Percentiles rank a stretch among this genome's conserved stretches.
These are phyloP conservation scores for Cladophialophora psammophila DNA, from an alignment of 2,329 filamentous ascomycete genomes.

Conservation along the genomic window DNA sequence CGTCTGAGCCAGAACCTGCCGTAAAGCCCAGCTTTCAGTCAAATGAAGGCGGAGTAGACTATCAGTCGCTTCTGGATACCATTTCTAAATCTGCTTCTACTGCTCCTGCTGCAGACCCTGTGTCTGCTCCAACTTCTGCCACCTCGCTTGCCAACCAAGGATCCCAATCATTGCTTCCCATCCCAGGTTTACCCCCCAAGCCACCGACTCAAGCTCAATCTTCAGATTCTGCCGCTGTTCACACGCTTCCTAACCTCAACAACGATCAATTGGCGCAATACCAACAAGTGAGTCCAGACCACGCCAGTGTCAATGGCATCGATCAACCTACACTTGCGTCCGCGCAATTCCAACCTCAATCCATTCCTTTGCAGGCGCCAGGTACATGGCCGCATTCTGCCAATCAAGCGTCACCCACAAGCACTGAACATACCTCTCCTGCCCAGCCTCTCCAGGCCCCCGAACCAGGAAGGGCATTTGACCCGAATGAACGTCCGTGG, in stretches of 20 bases:
- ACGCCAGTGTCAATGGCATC: slow-evolving; percentile 19
- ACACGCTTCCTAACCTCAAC: slow-evolving; percentile 25
- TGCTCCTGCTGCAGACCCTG: slow-evolving; percentile 42
- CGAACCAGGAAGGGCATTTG: slow-evolving; percentile 31
- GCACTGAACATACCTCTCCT: slow-evolving; percentile 10
- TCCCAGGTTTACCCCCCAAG: slow-evolving; percentile 53
- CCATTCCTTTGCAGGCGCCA: slow-evolving; percentile 27
- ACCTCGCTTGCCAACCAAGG: slow-evolving; percentile 43
- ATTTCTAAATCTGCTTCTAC: slow-evolving; percentile 49
- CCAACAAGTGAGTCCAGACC: slow-evolving; percentile 19
- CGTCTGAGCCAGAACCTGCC: slow-evolving; percentile 20
- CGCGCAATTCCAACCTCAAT: slow-evolving; percentile 18
- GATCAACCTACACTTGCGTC: slow-evolving; percentile 15
- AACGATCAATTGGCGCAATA: slow-evolving; percentile 20
- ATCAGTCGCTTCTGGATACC: slow-evolving; percentile 58
- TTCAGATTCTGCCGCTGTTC: slow-evolving; percentile 44
- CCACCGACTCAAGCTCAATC: slow-evolving; percentile 53
- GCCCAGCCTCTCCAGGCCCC: slow-evolving; percentile 20
- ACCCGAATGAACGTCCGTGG: slow-evolving; percentile 54
- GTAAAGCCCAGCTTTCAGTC: slow-evolving; percentile 27
- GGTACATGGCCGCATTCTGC: slow-evolving; percentile 23
- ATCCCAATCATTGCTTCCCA: slow-evolving; percentile 45
- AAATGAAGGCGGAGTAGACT: slow-evolving; percentile 52
- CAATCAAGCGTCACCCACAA: slow-evolving; percentile 21
- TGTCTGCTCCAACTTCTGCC: slow-evolving; percentile 41